These are phyloP conservation scores for Cicer cuneatum DNA, from an alignment of 306 rosid genomes.

Conservation along the genomic window DNA sequence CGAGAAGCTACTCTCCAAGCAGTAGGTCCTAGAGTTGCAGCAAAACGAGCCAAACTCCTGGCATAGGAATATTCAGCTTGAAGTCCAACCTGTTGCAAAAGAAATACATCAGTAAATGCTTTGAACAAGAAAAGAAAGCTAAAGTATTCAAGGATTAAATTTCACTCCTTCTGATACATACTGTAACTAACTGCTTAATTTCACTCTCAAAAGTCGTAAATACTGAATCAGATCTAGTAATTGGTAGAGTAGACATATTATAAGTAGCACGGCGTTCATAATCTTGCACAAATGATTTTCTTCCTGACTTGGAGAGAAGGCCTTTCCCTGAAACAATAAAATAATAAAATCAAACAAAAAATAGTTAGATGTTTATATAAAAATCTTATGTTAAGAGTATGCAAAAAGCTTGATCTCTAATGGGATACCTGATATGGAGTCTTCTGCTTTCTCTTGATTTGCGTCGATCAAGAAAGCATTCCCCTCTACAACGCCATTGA, in stretches of 20 bases:
- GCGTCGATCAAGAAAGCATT: conserved; percentile 70
- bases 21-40: conserved; percentile 85
- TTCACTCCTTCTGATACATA: conserved; percentile 54
- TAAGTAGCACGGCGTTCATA: conserved; percentile 86
- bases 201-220: conserved; percentile 85
- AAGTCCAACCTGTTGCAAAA: conserved; percentile 83
- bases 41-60: conserved; percentile 96
- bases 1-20: conserved; percentile 96
- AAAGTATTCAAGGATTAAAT: conserved; percentile 42
- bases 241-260: conserved; percentile 60
- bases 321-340: conserved; percentile 69
- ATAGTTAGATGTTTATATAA: conserved; percentile 30
- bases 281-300: conserved; percentile 68
- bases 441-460: conserved; percentile 78
- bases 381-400: conserved; percentile 10
- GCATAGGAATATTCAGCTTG: conserved; percentile 96
- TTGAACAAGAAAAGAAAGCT: conserved; percentile 28
- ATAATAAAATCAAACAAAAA: conserved; percentile 44
- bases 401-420: conserved; percentile 30
- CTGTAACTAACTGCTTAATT: conserved; percentile 88
- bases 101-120: conserved; percentile 26
- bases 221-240: conserved; percentile 70
- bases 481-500: conserved; percentile 73
- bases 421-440: conserved; percentile 70
- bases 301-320: conserved; percentile 70